Conservation (phyloP, 169 alveolate species). For the Cryptosporidium baileyi region DNA sequence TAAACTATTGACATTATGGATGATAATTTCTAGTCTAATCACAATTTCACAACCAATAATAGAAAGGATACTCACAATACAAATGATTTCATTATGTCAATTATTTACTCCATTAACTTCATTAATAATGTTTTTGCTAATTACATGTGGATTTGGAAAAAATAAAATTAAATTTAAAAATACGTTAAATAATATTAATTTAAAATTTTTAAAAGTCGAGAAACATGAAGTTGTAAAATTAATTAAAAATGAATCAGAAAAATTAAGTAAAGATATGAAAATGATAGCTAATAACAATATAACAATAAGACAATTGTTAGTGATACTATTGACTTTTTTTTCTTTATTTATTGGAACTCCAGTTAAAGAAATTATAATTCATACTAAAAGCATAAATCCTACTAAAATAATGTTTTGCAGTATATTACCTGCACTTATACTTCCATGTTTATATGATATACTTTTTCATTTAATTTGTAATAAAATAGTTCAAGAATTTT, state of each 20-base stretch:
- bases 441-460: constrained; percentile 38
- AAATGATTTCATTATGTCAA: constrained; percentile 17
- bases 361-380: neutral
- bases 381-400: neutral
- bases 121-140: neutral
- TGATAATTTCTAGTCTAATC: constrained; percentile 41
- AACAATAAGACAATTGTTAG: neutral
- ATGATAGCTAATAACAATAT: constrained; percentile 9
- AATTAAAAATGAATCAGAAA: constrained; percentile 13
- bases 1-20: constrained; percentile 16
- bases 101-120: constrained; percentile 17
- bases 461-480: constrained; percentile 39
- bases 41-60: constrained; percentile 34
- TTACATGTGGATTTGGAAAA: neutral
- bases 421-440: neutral
- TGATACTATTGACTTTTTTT: constrained; percentile 10
- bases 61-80: neutral
- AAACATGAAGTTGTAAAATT: neutral
- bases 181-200: neutral
- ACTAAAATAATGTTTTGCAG: neutral
- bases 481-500: constrained; percentile 1
- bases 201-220: neutral
- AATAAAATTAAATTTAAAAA: neutral
- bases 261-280: neutral
- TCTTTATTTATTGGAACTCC: constrained; percentile 20